phyloP scores from a whole-genome alignment of 495 filamentous ascomycete genomes.

The Cairneyella variabilis region DNA sequence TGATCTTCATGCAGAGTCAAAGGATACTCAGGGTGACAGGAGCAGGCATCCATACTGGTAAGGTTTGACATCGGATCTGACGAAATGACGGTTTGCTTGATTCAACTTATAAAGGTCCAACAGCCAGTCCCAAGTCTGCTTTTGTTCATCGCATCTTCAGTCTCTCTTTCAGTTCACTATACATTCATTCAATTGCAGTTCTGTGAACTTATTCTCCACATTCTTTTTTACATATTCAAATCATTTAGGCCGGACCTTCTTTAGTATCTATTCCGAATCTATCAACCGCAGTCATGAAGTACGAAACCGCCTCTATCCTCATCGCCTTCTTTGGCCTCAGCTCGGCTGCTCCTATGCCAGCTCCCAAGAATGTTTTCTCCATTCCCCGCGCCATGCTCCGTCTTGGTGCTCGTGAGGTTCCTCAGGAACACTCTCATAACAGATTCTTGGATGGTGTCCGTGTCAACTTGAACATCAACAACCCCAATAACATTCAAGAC shows the following conservation, averaged over 20 bases:
- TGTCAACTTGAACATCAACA: slow-evolving; percentile 48
- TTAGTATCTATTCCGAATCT: slow-evolving; percentile 30
- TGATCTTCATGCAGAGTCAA: slow-evolving; percentile 19
- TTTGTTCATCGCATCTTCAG: slow-evolving; percentile 23
- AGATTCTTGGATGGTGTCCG: slow-evolving; percentile 44
- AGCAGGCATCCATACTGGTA: slow-evolving; percentile 8
- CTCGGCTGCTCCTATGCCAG: slow-evolving; percentile 24
- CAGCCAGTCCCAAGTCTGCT: slow-evolving; percentile 4
- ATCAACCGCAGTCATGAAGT: slow-evolving; percentile 32
- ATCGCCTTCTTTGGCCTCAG: slow-evolving; percentile 36
- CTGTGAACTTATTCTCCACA: slow-evolving; percentile 22
- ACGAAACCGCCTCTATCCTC: slow-evolving; percentile 29
- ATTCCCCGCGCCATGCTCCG: slow-evolving; percentile 25
- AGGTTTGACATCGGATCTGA: slow-evolving; percentile 16
- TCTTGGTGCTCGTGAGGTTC: slow-evolving; percentile 33
- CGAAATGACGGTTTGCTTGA: slow-evolving; percentile 4
- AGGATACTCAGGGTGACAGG: slow-evolving; percentile 16
- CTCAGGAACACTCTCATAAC: slow-evolving; percentile 60
- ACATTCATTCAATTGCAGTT: slow-evolving; percentile 20
- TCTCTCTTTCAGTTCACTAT: slow-evolving; percentile 22
- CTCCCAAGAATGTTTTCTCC: slow-evolving; percentile 16
- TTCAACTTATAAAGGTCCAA: slow-evolving; percentile 18
- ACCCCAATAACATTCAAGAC: slow-evolving; percentile 55
- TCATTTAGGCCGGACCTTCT: slow-evolving; percentile 32
- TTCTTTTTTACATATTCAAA: slow-evolving; percentile 23